Base-by-base conservation (phyloP, 495 filamentous ascomycete species). In the Penicillium pulvis region DNA sequence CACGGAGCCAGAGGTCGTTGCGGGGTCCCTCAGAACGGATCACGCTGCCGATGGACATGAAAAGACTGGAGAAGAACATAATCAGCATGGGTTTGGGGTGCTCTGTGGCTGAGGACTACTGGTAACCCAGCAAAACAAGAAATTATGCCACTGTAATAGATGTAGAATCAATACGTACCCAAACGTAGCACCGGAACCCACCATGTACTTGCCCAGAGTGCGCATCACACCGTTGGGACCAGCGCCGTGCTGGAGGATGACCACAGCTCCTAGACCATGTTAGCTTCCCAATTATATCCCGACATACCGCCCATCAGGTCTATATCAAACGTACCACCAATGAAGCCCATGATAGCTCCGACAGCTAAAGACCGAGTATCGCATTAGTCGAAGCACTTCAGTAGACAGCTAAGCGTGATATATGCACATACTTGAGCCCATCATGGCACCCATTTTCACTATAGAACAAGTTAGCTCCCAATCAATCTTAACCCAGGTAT, bases 381-480 rank as follows among this genome's bases (percentile, higher is more conserved):
- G 56, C 35, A 58, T 51, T 28, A 60, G 66, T 51, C 56, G 39
- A 47, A 50, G 58, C 33, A 59, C 51, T 39, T 35, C 26, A 16
- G 35, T 52, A 26, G 26, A 47, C 23, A 20, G 30, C 31, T 20
- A 43, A 33, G 17, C 42, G 16, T 26, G 47, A 11, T 20, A 61
- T 43, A 23, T 51, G 31, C 42, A 83, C 92, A 56, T 89, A 97
- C 93, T 93, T 55, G 92, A 90, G 58, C 94, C 94, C 90, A 98
- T 96, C 88, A 98, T 85, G 56, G 88, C 91, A 57, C 94, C 94
- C 91, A 97, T 95, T 81, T 95, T 97, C 76, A 93, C 94, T 98
- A 62, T 55, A 58, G 45, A 26, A 11, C 46, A 53, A 62, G 71
- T 79, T 62, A 70, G 64, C 57, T 52, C 28, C 57, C 43, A 19